Evolutionary conservation across 2,329 filamentous ascomycete genomes (phyloP).

Genomic region (Xylaria sp.): DNA sequence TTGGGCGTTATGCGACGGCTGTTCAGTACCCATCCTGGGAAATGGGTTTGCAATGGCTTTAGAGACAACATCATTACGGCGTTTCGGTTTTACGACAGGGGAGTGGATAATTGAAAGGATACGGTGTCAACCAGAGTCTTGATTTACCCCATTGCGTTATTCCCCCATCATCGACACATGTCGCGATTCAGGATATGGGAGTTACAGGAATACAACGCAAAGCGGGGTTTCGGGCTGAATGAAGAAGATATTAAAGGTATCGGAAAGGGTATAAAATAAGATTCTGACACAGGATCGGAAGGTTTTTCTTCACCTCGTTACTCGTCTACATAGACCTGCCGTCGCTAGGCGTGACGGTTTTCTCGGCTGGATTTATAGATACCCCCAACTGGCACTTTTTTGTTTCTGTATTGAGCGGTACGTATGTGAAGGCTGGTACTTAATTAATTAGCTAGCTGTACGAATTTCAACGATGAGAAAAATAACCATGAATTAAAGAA

Average conservation of each 20-base stretch:
- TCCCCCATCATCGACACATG: background rate
- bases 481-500: slow-evolving; percentile 4
- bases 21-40: slow-evolving; percentile 17
- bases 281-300: slow-evolving; percentile 13
- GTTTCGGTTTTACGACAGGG: slow-evolving; percentile 30
- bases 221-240: background rate
- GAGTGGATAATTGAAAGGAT: slow-evolving; percentile 9
- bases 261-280: slow-evolving; percentile 20
- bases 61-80: slow-evolving; percentile 24
- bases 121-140: slow-evolving; percentile 9
- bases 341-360: slow-evolving; percentile 1
- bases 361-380: slow-evolving; percentile 32
- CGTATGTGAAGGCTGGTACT: background rate
- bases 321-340: slow-evolving; percentile 25
- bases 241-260: slow-evolving; percentile 17
- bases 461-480: slow-evolving; percentile 5
- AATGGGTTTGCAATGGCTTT: slow-evolving; percentile 23
- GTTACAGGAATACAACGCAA: slow-evolving; percentile 8
- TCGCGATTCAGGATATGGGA: slow-evolving; percentile 2
- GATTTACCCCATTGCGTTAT: slow-evolving; percentile 4
- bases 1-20: slow-evolving; percentile 23
- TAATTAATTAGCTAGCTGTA: slow-evolving; percentile 11
- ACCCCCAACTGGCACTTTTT: slow-evolving; percentile 30
- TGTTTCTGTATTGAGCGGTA: slow-evolving; percentile 8
- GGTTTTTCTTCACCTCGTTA: slow-evolving; percentile 7